These are phyloP conservation scores for Vanrija pseudolonga DNA, from an alignment of 1,284 basidiomycete genomes.

Conservation along the genomic window DNA sequence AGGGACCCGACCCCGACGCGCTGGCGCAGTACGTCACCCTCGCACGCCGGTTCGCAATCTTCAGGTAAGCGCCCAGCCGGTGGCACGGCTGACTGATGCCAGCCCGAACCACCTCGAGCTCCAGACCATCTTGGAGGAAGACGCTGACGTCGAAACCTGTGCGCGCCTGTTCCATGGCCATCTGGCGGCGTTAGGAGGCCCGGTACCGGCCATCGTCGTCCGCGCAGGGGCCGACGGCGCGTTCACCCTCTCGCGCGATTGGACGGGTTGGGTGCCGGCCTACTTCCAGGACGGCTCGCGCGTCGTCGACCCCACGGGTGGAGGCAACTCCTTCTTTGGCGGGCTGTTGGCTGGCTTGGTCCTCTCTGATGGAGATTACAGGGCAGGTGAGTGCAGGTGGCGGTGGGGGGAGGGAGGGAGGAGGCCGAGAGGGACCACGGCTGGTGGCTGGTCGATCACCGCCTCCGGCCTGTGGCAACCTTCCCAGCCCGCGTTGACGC, in stretches of 20 bases:
- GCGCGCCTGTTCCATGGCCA: conserved; percentile 8
- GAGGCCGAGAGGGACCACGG: background rate
- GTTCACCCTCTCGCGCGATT: conserved; percentile 53
- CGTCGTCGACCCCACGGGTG: conserved; percentile 81
- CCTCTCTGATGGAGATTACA: conserved; percentile 58
- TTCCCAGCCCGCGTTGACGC: background rate
- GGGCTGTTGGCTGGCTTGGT: conserved; percentile 71
- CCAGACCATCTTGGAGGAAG: conserved; percentile 43
- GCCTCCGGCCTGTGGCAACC: too few species aligned
- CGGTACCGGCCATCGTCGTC: conserved; percentile 58
- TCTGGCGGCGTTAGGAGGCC: conserved; percentile 45
- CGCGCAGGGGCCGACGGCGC: conserved; percentile 73
- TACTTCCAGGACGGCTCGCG: conserved; percentile 60
- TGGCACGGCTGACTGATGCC: conserved; percentile 1
- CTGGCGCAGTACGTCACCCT: conserved; percentile 11
- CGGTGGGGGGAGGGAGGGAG: conserved; percentile 8
- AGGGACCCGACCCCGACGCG: background rate
- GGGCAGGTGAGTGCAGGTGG: conserved; percentile 59
- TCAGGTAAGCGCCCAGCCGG: conserved; percentile 24
- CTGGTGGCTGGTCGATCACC: background rate
- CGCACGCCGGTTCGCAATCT: conserved; percentile 26
- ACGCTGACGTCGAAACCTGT: conserved; percentile 12
- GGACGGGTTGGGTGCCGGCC: conserved; percentile 66
- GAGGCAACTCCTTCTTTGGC: conserved; percentile 83
- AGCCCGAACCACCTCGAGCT: conserved; percentile 55